phyloP scores from a whole-genome alignment of 345 rosid species.

The Hibiscus tridactylites region DNA sequence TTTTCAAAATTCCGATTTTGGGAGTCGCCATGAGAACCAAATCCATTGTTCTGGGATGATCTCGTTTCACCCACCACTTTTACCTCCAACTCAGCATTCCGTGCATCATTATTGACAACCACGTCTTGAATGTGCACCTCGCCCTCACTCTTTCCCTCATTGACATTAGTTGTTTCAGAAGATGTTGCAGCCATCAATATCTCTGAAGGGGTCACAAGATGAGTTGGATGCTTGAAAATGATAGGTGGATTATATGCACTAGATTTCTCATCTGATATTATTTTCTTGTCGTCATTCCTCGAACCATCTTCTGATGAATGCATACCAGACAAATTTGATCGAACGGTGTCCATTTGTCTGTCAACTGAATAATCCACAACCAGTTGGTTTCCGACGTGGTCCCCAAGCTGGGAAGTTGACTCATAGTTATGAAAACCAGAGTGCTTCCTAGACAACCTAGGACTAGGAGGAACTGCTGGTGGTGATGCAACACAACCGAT shows the following conservation, averaged over 20 bases:
- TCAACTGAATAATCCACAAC: conserved; percentile 42
- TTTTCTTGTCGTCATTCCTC: conserved; percentile 40
- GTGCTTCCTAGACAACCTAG: conserved; percentile 39
- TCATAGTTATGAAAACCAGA: conserved; percentile 47
- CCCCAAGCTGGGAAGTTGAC: conserved; percentile 26
- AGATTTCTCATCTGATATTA: conserved; percentile 38
- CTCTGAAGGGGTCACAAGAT: conserved; percentile 79
- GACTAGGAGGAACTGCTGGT: conserved; percentile 49
- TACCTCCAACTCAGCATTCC: conserved; percentile 48
- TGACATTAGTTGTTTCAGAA: conserved; percentile 38
- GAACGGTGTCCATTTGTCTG: conserved; percentile 41
- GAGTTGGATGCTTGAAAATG: conserved; percentile 68
- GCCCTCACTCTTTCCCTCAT: conserved; percentile 33
- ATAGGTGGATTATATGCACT: conserved; percentile 31
- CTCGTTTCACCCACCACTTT: conserved; percentile 55
- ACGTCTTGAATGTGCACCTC: conserved; percentile 43
- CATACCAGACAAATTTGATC: conserved; percentile 27
- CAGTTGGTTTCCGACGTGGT: conserved; percentile 38
- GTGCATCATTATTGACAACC: conserved; percentile 32
- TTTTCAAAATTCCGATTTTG: conserved; percentile 33
- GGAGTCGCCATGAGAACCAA: conserved; percentile 29
- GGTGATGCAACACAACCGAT: conserved; percentile 34
- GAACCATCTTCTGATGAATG: conserved; percentile 33
- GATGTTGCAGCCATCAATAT: conserved; percentile 55
- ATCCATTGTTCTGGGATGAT: conserved; percentile 37